A percentile compares a stretch with the other conserved stretches of the same genome.
Evolutionary conservation across 495 filamentous ascomycete genomes (phyloP).

Genomic region (Aspergillus hancockii): DNA sequence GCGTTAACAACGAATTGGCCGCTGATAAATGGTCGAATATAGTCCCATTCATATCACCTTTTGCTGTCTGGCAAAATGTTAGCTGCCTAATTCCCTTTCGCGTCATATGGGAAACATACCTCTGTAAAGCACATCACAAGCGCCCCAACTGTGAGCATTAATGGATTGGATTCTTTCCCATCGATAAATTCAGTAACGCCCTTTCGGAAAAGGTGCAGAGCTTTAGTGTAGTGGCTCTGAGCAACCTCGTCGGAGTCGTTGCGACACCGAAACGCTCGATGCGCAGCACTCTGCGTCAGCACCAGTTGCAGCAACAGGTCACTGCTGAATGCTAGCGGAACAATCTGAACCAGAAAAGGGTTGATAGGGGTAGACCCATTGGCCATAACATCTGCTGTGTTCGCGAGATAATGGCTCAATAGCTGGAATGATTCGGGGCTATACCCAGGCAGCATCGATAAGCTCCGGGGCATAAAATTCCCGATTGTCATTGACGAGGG

Average conservation of each 20-base stretch:
- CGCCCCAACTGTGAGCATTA: constrained; percentile 38
- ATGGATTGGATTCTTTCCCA: constrained; percentile 37
- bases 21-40: constrained; percentile 41
- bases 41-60: constrained; percentile 42
- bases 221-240: constrained; percentile 37
- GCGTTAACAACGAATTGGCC: constrained; percentile 34
- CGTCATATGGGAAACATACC: constrained; percentile 18
- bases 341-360: constrained; percentile 40
- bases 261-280: constrained; percentile 36
- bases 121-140: constrained; percentile 44
- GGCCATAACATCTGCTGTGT: constrained; percentile 41
- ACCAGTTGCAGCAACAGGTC: constrained; percentile 39
- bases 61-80: constrained; percentile 29
- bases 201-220: constrained; percentile 33
- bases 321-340: constrained; percentile 40
- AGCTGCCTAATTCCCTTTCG: constrained; percentile 9
- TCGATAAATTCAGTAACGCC: constrained; percentile 39
- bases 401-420: constrained; percentile 39
- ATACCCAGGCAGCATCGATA: constrained; percentile 39
- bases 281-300: constrained; percentile 40
- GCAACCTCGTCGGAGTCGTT: constrained; percentile 39
- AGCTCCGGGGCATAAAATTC: constrained; percentile 27
- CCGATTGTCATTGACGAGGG: constrained; percentile 14
- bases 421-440: constrained; percentile 35
- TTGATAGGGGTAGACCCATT: constrained; percentile 41